Evolutionary conservation across 768 basidiomycete genomes (phyloP).

Genomic region (Cubamyces sp.): DNA sequence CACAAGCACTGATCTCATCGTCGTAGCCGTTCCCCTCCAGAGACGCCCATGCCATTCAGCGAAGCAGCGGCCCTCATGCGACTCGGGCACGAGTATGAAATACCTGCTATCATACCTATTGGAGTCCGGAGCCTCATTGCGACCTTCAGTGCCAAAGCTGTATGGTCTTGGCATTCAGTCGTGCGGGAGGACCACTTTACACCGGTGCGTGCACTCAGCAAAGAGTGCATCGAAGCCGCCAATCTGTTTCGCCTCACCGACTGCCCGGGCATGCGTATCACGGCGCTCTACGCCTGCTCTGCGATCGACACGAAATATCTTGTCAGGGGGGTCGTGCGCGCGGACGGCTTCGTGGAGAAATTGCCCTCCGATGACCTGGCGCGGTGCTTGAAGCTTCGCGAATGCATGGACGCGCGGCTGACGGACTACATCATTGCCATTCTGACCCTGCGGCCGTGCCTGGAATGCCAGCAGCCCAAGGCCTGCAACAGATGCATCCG

Average conservation of each 20-base stretch:
- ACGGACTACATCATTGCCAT: neutral
- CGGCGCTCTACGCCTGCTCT: neutral
- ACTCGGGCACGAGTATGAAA: conserved; percentile 15
- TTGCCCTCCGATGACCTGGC: neutral
- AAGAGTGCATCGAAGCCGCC: neutral
- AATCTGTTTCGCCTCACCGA: neutral
- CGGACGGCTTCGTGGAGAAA: neutral
- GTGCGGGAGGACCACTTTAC: neutral
- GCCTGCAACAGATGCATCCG: neutral
- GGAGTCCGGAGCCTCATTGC: neutral
- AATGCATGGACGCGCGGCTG: neutral
- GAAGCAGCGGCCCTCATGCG: conserved; percentile 10
- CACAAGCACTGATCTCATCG: neutral
- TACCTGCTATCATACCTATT: neutral
- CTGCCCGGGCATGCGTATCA: neutral
- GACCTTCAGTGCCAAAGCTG: too few species aligned
- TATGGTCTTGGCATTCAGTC: too few species aligned
- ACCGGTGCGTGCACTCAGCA: neutral
- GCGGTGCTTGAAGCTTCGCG: neutral
- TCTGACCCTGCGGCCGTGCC: neutral
- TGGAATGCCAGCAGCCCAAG: neutral
- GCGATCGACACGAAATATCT: neutral
- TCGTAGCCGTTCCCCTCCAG: neutral
- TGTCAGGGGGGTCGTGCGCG: neutral
- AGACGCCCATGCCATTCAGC: neutral